Percentiles rank a stretch among this genome's conserved stretches.
These are phyloP conservation scores for Trichosporon asahii DNA, from an alignment of 1,284 basidiomycete genomes.

Conservation along the genomic window DNA sequence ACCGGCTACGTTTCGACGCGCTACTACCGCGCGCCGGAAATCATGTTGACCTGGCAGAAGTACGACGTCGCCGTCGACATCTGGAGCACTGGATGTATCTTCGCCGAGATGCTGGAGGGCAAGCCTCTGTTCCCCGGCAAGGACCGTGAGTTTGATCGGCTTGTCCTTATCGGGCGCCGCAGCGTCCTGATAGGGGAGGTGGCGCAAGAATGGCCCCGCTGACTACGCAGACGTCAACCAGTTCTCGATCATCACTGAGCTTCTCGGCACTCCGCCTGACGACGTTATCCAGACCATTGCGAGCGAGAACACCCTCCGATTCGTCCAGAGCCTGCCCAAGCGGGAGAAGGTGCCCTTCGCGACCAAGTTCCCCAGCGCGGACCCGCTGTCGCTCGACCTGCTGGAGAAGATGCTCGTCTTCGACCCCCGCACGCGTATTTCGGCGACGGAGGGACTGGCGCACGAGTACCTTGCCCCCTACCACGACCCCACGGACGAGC, in stretches of 20 bases:
- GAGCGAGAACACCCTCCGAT: conserved; percentile 97
- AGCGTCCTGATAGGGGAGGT: not conserved
- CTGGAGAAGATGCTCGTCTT: conserved; percentile 99
- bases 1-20: conserved; percentile 98
- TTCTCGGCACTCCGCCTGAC: conserved; percentile 95
- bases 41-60: conserved; percentile 99
- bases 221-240: conserved; percentile 86
- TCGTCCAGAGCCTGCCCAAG: conserved; percentile 96
- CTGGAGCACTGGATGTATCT: conserved; percentile 99
- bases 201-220: not conserved
- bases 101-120: conserved; percentile 99
- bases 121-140: conserved; percentile 99
- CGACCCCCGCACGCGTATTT: conserved; percentile 94
- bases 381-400: conserved; percentile 87
- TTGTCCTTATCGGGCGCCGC: not conserved
- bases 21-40: conserved; percentile 98
- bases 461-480: conserved; percentile 97
- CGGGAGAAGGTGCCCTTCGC: conserved; percentile 91
- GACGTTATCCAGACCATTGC: conserved; percentile 99
- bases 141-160: conserved; percentile 60
- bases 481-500: conserved; percentile 98
- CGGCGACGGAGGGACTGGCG: conserved; percentile 80
- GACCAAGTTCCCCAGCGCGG: conserved; percentile 86
- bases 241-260: conserved; percentile 98
- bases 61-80: conserved; percentile 99